These are phyloP conservation scores for Ramularia endophylla DNA, from an alignment of 2,329 filamentous ascomycete genomes.

Conservation along the genomic window DNA sequence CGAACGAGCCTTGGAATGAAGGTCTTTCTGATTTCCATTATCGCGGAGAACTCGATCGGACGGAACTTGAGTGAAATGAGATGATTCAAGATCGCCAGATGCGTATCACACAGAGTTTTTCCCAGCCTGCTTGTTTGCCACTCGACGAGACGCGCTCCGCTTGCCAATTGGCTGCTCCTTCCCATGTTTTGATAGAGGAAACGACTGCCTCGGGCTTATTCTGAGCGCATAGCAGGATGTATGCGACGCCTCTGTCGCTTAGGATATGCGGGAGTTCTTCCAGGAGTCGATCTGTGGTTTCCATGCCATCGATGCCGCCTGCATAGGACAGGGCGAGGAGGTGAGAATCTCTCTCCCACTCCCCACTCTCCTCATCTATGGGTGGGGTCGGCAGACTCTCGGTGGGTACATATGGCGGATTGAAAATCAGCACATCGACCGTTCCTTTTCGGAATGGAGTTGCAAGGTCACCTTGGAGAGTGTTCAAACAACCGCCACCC, in stretches of 20 bases:
- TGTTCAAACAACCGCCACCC: conserved; percentile 54
- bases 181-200: conserved; percentile 53
- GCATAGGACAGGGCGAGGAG: conserved; percentile 82
- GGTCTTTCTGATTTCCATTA: conserved; percentile 30
- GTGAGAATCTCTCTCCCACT: conserved; percentile 74
- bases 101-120: conserved; percentile 82
- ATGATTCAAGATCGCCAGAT: conserved; percentile 62
- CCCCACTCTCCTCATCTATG: conserved; percentile 5
- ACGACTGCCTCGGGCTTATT: conserved; percentile 78
- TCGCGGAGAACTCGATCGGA: conserved; percentile 21
- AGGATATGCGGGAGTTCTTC: conserved; percentile 61
- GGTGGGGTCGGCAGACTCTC: conserved; percentile 55
- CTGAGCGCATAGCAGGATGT: conserved; percentile 82
- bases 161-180: conserved; percentile 53
- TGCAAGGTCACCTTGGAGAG: conserved; percentile 65
- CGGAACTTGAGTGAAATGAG: conserved; percentile 21
- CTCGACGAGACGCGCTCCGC: conserved; percentile 74
- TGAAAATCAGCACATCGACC: conserved; percentile 88
- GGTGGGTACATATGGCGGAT: conserved; percentile 94
- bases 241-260: conserved; percentile 67
- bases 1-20: conserved; percentile 29
- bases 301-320: conserved; percentile 87
- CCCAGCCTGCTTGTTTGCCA: conserved; percentile 87
- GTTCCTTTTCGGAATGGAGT: conserved; percentile 51
- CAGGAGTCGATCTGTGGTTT: conserved; percentile 77